phyloP scores from a whole-genome alignment of 345 rosid species.

The Luvunga scandens region DNA sequence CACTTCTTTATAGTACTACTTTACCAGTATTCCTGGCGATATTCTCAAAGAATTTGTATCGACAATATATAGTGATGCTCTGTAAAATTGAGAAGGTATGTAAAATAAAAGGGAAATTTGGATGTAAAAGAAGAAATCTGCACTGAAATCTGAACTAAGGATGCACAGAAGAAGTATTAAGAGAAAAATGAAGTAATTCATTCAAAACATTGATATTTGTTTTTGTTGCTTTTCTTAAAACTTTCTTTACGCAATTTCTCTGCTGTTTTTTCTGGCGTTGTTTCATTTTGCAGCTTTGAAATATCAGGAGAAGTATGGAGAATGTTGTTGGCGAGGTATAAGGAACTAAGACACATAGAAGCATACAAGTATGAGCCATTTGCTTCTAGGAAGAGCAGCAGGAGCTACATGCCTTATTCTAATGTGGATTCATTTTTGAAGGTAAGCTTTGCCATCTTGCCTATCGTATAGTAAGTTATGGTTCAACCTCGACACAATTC shows the following conservation, averaged over 20 bases:
- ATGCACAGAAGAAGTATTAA: not conserved
- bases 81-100: not conserved
- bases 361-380: slow-evolving; percentile 20
- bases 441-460: slow-evolving; percentile 12
- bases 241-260: not conserved
- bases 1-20: not conserved
- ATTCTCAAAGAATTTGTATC: not conserved
- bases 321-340: slow-evolving; percentile 13
- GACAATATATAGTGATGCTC: not conserved
- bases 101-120: not conserved
- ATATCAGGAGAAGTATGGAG: slow-evolving; percentile 24
- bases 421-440: slow-evolving; percentile 34
- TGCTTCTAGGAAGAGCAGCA: slow-evolving; percentile 22
- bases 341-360: slow-evolving; percentile 16
- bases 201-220: not conserved
- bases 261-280: not conserved
- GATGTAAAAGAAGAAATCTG: not conserved
- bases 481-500: not conserved
- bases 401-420: slow-evolving; percentile 34
- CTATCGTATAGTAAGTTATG: not conserved
- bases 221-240: not conserved
- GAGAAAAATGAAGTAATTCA: too few species aligned
- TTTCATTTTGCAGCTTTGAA: slow-evolving; percentile 23
- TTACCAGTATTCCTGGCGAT: not conserved
- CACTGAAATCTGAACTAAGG: not conserved